Conservation (phyloP, 257 asterid genomes). For the Haberlea rhodopensis region DNA sequence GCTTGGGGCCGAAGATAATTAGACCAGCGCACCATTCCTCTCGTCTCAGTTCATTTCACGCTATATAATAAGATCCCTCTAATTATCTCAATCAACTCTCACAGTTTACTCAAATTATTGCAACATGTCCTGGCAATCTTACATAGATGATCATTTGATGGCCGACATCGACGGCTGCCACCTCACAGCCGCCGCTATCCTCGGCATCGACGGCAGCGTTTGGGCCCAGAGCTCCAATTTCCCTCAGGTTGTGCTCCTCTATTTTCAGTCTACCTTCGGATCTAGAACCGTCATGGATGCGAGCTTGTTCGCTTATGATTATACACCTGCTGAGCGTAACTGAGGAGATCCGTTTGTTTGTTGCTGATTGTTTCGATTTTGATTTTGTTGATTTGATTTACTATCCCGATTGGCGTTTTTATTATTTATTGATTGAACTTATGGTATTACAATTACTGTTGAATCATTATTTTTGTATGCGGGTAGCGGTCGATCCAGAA, state of each 20-base stretch:
- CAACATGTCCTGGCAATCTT: conserved; percentile 82
- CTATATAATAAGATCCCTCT: background rate
- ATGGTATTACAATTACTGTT: background rate
- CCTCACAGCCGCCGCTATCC: conserved; percentile 71
- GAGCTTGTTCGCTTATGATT: conserved; percentile 4
- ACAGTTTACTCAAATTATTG: background rate
- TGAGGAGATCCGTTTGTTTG: conserved; percentile 21
- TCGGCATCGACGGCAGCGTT: conserved; percentile 74
- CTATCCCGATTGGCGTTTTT: conserved; percentile 5
- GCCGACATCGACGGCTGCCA: conserved; percentile 58
- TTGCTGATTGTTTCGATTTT: background rate
- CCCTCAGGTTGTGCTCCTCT: conserved; percentile 56
- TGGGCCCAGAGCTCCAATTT: conserved; percentile 81
- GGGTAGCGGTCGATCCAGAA: background rate
- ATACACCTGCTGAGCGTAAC: background rate
- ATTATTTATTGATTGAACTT: background rate
- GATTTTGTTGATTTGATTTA: background rate
- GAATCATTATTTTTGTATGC: background rate
- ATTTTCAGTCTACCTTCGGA: conserved; percentile 17
- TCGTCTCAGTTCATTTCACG: background rate
- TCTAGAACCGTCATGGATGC: conserved; percentile 19
- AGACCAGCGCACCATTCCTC: background rate
- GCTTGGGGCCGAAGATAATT: too few species aligned
- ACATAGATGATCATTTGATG: conserved; percentile 76
- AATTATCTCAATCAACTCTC: background rate